Conservation (phyloP, 169 alveolate genomes). For the Plasmodium vinckei region DNA sequence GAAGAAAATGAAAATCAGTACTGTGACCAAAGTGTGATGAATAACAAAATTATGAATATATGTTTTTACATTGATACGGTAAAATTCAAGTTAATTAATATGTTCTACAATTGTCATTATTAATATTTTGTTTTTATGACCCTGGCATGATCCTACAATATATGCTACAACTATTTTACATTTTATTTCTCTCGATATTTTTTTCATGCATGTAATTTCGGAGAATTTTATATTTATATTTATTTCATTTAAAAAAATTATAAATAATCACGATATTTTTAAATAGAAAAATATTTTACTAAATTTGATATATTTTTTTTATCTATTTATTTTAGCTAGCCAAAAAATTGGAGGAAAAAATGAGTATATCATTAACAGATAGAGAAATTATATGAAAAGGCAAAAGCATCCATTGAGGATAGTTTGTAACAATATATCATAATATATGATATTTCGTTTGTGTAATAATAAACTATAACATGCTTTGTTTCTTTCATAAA, state of each 20-base stretch:
- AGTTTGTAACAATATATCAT: no score
- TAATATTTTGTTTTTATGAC: not conserved
- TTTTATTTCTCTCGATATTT: not conserved
- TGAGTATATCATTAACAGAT: conserved; percentile 38
- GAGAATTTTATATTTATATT: no score
- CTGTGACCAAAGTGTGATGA: conserved; percentile 21
- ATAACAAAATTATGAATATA: conserved; percentile 40
- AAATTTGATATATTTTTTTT: not conserved
- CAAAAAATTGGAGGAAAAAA: conserved; percentile 62
- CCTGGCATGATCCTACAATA: not conserved
- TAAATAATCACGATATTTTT: no score
- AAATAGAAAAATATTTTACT: not conserved
- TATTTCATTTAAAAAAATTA: no score
- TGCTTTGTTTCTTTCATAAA: not conserved
- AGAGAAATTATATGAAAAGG: not conserved
- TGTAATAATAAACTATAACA: no score
- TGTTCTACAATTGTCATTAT: not conserved
- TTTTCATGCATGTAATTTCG: no score
- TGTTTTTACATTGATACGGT: conserved; percentile 49
- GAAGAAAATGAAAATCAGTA: conserved; percentile 31
- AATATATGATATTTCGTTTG: no score
- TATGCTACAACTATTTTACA: not conserved
- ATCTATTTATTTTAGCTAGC: conserved; percentile 27
- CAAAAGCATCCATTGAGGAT: no score
- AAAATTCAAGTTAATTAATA: conserved; percentile 12